Evolutionary conservation across 257 asterid genomes (phyloP).

Genomic region (Solanum pennellii): DNA sequence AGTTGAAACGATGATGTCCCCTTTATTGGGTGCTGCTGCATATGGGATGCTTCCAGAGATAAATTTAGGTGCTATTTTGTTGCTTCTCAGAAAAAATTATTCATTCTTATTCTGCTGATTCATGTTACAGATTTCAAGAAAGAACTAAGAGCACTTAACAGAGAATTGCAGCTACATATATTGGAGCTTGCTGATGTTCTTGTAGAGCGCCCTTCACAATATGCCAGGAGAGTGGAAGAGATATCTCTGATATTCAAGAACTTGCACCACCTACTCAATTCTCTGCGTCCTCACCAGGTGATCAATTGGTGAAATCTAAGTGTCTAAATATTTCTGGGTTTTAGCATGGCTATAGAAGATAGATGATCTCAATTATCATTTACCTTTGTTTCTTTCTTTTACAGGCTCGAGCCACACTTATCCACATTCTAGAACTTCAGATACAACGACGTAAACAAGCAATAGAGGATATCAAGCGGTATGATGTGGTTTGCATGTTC

Average conservation of each 20-base stretch:
- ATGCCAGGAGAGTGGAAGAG: conserved; percentile 93
- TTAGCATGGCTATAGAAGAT: background rate
- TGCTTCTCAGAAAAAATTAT: background rate
- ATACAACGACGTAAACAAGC: conserved; percentile 90
- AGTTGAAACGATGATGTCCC: background rate
- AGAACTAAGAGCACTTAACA: conserved; percentile 79
- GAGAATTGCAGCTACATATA: conserved; percentile 80
- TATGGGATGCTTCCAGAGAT: background rate
- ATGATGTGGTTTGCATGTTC: background rate
- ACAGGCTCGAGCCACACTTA: conserved; percentile 95
- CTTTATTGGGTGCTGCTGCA: background rate
- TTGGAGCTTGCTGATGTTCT: conserved; percentile 96
- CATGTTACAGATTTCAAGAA: conserved; percentile 61
- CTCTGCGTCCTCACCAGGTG: conserved; percentile 97
- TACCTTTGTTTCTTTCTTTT: background rate
- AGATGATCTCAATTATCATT: background rate
- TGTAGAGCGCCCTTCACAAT: conserved; percentile 91
- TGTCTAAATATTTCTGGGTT: background rate
- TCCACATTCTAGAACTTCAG: conserved; percentile 90
- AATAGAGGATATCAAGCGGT: conserved; percentile 95
- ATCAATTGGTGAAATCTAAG: background rate
- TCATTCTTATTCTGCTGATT: background rate
- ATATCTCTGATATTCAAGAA: conserved; percentile 86
- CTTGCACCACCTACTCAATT: conserved; percentile 87
- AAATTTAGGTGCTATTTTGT: background rate